A percentile compares a stretch with the other conserved stretches of the same genome.
Evolutionary conservation across 768 basidiomycete genomes (phyloP).

Genomic region (Leccinum subgranulosum): DNA sequence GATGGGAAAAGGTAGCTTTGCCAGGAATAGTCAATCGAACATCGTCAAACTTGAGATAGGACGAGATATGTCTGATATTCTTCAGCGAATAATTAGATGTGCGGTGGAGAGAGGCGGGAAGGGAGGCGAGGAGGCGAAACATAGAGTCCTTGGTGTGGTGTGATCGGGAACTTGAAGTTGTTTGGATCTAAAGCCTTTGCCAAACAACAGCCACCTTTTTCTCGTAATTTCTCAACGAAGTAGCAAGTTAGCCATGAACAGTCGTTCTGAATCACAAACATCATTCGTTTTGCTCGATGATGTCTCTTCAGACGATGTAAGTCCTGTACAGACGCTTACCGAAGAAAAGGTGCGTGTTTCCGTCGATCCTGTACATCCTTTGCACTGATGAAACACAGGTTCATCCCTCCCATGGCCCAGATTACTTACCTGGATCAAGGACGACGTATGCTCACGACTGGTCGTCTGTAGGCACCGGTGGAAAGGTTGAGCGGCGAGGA

Average conservation of each 20-base stretch:
- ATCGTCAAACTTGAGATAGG: conserved; percentile 9
- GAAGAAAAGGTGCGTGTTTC: conserved; percentile 2
- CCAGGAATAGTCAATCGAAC: conserved; percentile 26
- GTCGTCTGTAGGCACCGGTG: conserved; percentile 56
- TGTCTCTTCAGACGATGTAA: too few relatives aligned
- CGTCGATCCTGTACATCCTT: neutral
- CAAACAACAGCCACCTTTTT: conserved; percentile 23
- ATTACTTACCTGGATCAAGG: conserved; percentile 46
- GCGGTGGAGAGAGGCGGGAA: neutral
- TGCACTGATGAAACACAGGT: conserved; percentile 10
- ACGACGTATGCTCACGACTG: conserved; percentile 71
- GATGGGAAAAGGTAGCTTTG: conserved; percentile 51
- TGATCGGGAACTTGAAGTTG: conserved; percentile 20
- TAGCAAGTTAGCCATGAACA: conserved; percentile 17
- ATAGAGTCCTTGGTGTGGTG: conserved; percentile 1
- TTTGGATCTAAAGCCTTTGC: conserved; percentile 30
- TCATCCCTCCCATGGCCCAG: conserved; percentile 47
- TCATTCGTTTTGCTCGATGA: conserved; percentile 48
- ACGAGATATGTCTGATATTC: conserved; percentile 5
- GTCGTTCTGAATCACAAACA: conserved; percentile 37
- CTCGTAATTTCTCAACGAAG: neutral
- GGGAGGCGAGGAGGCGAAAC: conserved; percentile 1
- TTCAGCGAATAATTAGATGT: neutral
- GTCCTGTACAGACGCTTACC: conserved; percentile 1
- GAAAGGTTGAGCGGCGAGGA: conserved; percentile 57